Base-by-base conservation (phyloP, 345 rosid species). In the Carallia brachiata region DNA sequence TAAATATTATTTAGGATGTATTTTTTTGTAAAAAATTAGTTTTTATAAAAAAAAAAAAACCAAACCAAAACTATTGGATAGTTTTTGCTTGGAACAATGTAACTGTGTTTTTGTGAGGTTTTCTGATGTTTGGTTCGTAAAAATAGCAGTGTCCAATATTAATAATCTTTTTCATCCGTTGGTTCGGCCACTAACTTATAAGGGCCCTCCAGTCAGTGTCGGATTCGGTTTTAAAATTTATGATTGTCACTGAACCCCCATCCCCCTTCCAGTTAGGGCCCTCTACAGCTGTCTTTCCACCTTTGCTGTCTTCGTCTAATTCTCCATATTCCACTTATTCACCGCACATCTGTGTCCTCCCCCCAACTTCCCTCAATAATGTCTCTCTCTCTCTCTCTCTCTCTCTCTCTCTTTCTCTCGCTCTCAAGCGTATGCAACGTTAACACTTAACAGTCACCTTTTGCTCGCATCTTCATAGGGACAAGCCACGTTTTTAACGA, bases 361-460 rank as follows among this genome's bases (percentile, higher is more conserved):
- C 69, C 72, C 77, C n/a, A n/a, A 75, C 79, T 63, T 56, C 56
- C 75, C 63, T 74, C 85, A 76, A 80, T 83, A 64, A 85, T 81
- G 32, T 17, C 50, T 44, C 16, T 15, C 50, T 10, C 7, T 37
- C 40, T 37, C 40, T 37, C 48, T 2, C 48, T 9, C 66, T 7
- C 52, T 19, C 19, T 0, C 6, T 40, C 34, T 36, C 52, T 40
- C 48, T 6, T 2, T 8, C 32, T 16, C 17, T 0, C 5, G 1
- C 30, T 9, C 44, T 15, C 13, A 13, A 6, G 12, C 13, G n/a
- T n/a, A n/a, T n/a, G n/a, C 48, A 9, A n/a, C 16, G 5, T 73
- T 36, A 54, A 1, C 50, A 32, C 56, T 36, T n/a, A 17, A 74
- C 53, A 23, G 6, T 61, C 8, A 37, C 66, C 65, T 44, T 60